phyloP scores from a whole-genome alignment of 129 eudicot species.

The Pulicaria dysenterica region DNA sequence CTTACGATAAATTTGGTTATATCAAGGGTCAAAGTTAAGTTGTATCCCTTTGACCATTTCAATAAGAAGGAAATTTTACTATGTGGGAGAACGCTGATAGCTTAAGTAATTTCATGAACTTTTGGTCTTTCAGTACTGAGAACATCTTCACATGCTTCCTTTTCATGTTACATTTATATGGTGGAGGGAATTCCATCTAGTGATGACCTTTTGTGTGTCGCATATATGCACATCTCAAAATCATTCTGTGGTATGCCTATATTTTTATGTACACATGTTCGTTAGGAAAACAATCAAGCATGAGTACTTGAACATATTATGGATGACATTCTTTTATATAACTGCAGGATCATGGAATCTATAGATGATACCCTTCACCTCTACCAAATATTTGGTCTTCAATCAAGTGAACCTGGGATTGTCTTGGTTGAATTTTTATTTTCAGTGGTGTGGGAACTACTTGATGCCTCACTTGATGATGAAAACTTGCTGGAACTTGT shows the following conservation, averaged over 20 bases:
- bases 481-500: conserved; percentile 80
- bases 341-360: conserved; percentile 88
- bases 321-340: conserved; percentile 22
- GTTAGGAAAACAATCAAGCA: no score
- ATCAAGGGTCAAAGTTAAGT: no score
- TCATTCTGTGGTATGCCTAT: no score
- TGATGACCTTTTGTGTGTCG: background rate
- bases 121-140: background rate
- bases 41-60: no score
- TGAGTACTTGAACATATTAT: background rate
- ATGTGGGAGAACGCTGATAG: no score
- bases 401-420: conserved; percentile 71
- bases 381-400: conserved; percentile 59
- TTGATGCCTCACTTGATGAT: conserved; percentile 92
- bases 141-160: background rate
- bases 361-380: conserved; percentile 63
- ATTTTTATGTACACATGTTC: no score
- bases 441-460: conserved; percentile 75
- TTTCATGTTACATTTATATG: background rate
- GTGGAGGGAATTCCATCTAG: background rate
- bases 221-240: no score
- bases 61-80: no score
- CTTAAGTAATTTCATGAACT: background rate
- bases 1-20: no score
- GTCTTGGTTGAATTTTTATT: conserved; percentile 70